Percentiles rank a stretch among this genome's conserved stretches.
Conservation (phyloP, 1,284 basidiomycete genomes). For the Moesziomyces globuligerus region DNA sequence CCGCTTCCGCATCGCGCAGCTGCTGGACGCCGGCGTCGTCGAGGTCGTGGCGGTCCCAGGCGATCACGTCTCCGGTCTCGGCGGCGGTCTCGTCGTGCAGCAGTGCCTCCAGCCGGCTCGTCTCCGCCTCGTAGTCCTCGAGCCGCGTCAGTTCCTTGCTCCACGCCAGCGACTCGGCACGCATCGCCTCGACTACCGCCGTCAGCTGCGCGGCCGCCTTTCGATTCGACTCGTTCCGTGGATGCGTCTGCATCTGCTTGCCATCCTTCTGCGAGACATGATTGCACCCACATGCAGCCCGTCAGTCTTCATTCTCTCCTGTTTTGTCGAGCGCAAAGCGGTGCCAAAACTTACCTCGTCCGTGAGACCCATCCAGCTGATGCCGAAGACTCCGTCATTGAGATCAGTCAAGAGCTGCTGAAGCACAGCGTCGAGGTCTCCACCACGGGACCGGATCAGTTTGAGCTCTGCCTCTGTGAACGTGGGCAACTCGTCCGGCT, state of each 20-base stretch:
- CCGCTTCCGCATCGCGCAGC: conserved; percentile 39
- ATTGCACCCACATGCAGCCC: not conserved
- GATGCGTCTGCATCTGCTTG: conserved; percentile 46
- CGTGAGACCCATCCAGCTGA: conserved; percentile 54
- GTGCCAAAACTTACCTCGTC: conserved; percentile 12
- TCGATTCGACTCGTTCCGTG: conserved; percentile 53
- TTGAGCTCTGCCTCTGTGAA: conserved; percentile 49
- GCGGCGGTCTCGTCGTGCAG: conserved; percentile 17
- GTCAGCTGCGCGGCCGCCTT: conserved; percentile 45
- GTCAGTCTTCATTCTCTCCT: not conserved
- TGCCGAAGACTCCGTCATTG: conserved; percentile 54
- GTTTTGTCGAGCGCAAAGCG: not conserved
- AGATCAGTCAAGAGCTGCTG: conserved; percentile 53
- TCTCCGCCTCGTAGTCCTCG: conserved; percentile 46
- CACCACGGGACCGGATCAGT: conserved; percentile 24
- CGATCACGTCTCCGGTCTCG: conserved; percentile 37
- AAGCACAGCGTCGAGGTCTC: conserved; percentile 39
- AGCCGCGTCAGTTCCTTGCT: conserved; percentile 42
- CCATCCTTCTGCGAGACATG: conserved; percentile 3
- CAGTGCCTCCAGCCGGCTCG: conserved; percentile 31
- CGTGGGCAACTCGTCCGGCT: conserved; percentile 18
- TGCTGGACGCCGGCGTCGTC: conserved; percentile 38
- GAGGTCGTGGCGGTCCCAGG: conserved; percentile 38
- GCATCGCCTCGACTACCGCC: conserved; percentile 45
- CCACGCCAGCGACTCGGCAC: conserved; percentile 50